phyloP scores from a whole-genome alignment of 805 yeast species.

The Gaillardinia entomophila region DNA sequence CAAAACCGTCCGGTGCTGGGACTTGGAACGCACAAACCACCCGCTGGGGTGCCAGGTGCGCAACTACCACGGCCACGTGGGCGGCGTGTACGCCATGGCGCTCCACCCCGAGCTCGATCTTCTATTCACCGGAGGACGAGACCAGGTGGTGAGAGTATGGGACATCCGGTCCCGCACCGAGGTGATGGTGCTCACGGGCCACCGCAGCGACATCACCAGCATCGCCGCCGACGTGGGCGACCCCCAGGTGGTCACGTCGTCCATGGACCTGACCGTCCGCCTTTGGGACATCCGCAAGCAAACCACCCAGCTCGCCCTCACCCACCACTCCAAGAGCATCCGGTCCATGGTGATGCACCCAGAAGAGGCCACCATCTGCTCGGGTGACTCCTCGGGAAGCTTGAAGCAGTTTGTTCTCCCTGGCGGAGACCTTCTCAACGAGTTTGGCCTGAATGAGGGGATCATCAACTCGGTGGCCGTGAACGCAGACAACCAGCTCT shows the following conservation, averaged over 20 bases:
- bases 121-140: constrained; percentile 84
- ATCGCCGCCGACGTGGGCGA: constrained; percentile 65
- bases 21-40: constrained; percentile 76
- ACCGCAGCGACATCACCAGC: constrained; percentile 65
- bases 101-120: constrained; percentile 85
- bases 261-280: constrained; percentile 79
- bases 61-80: constrained; percentile 90
- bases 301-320: constrained; percentile 60
- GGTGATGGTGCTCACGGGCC: constrained; percentile 77
- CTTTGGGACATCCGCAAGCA: constrained; percentile 91
- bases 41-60: constrained; percentile 48
- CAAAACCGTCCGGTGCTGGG: constrained; percentile 93
- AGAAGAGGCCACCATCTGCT: constrained; percentile 63
- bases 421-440: constrained; percentile 56
- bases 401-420: constrained; percentile 82
- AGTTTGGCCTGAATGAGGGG: constrained; percentile 47
- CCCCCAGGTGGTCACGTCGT: constrained; percentile 80
- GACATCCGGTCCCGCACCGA: constrained; percentile 79
- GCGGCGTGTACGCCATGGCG: constrained; percentile 80
- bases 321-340: constrained; percentile 81
- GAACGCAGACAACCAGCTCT: constrained; percentile 55
- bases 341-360: constrained; percentile 70
- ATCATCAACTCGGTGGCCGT: constrained; percentile 67
- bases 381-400: constrained; percentile 71
- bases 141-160: constrained; percentile 85